These are phyloP conservation scores for Pythium folliculosum DNA, from an alignment of 352 stramenopile genomes.

Conservation along the genomic window DNA sequence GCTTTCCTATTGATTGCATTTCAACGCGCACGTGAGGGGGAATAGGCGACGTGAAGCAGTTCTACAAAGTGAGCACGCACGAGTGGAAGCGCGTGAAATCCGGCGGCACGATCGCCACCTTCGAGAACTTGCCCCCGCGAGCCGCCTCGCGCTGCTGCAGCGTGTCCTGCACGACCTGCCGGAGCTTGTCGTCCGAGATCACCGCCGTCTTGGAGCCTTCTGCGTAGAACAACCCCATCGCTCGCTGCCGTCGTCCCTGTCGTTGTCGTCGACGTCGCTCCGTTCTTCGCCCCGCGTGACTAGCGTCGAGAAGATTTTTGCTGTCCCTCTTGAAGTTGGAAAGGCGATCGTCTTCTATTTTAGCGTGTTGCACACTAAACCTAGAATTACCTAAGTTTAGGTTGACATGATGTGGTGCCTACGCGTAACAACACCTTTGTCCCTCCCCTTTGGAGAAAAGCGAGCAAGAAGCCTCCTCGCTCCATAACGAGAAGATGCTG, in stretches of 20 bases:
- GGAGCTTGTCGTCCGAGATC: slow-evolving; percentile 63
- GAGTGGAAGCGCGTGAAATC: slow-evolving; percentile 97
- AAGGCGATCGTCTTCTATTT: background rate
- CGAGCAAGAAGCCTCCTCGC: background rate
- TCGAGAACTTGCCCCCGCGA: slow-evolving; percentile 50
- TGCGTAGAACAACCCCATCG: slow-evolving; percentile 75
- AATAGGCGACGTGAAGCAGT: background rate
- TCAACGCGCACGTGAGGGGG: background rate
- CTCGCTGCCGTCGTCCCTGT: background rate
- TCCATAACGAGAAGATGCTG: slow-evolving; percentile 23
- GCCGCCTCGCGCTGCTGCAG: slow-evolving; percentile 66
- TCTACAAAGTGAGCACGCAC: no score
- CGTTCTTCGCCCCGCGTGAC: no score
- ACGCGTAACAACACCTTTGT: background rate
- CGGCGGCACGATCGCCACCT: slow-evolving; percentile 93
- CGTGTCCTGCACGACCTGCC: slow-evolving; percentile 59
- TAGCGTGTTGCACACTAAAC: slow-evolving; percentile 1
- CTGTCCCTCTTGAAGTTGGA: slow-evolving; percentile 1
- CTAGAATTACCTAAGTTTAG: slow-evolving; percentile 9
- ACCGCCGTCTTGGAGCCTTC: slow-evolving; percentile 66
- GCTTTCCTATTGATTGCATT: slow-evolving; percentile 57
- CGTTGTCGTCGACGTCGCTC: no score
- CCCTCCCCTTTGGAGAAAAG: background rate
- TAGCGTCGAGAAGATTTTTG: background rate
- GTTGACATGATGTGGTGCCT: slow-evolving; percentile 18